Percentiles rank a stretch among this genome's conserved stretches.
Evolutionary conservation across 2,329 filamentous ascomycete species (phyloP).

Genomic region (Pseudocercospora crystallina): DNA sequence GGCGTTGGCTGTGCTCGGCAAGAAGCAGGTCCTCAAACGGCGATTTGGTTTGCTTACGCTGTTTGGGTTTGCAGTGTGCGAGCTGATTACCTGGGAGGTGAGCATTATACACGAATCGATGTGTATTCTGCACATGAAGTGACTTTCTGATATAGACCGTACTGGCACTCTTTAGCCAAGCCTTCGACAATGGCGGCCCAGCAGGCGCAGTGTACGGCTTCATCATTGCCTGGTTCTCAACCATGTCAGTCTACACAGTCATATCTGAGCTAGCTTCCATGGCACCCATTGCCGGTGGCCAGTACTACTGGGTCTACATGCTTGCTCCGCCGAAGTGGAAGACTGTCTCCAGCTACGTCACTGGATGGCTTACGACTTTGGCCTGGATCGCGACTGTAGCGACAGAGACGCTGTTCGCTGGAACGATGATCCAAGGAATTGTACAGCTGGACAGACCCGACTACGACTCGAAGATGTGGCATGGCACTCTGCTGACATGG

Average conservation of each 20-base stretch:
- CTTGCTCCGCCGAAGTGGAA: slow-evolving; percentile 43
- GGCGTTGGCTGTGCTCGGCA: slow-evolving; percentile 44
- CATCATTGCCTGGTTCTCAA: slow-evolving; percentile 53
- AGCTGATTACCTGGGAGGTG: slow-evolving; percentile 47
- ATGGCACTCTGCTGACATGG: slow-evolving; percentile 44
- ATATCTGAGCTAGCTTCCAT: slow-evolving; percentile 51
- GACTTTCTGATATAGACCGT: slow-evolving; percentile 32
- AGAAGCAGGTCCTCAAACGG: slow-evolving; percentile 47
- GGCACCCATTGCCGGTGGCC: slow-evolving; percentile 47
- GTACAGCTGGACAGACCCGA: slow-evolving; percentile 40
- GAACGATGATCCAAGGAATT: slow-evolving; percentile 44
- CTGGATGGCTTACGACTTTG: slow-evolving; percentile 45
- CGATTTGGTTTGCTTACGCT: slow-evolving; percentile 46
- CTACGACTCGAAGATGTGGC: slow-evolving; percentile 39
- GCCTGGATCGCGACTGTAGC: slow-evolving; percentile 47
- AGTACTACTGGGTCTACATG: slow-evolving; percentile 50
- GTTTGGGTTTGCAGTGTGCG: slow-evolving; percentile 47
- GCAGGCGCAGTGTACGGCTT: slow-evolving; percentile 54
- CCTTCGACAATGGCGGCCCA: slow-evolving; percentile 48
- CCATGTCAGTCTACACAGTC: slow-evolving; percentile 48
- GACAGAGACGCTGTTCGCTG: slow-evolving; percentile 43
- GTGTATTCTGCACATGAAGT: too few relatives aligned
- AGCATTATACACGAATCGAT: too few relatives aligned
- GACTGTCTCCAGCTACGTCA: slow-evolving; percentile 45
- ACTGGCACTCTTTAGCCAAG: slow-evolving; percentile 44